phyloP scores from a whole-genome alignment of 106 monocot species.

The Allium cepa region DNA sequence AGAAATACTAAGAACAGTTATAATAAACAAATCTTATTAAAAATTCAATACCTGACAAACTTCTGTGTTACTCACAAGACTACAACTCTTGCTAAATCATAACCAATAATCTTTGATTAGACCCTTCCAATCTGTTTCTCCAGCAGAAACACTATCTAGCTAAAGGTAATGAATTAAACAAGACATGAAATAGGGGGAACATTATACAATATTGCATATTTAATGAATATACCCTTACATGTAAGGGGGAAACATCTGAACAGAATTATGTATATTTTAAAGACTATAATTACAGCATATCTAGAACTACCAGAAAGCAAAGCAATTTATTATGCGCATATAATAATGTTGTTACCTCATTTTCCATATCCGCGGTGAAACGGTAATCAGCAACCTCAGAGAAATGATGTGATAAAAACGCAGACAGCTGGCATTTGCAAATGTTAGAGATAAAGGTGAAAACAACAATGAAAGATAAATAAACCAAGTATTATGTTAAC shows the following conservation, averaged over 20 bases:
- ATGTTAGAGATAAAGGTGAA: slow-evolving; percentile 1
- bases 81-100: slow-evolving; percentile 71
- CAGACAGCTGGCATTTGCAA: slow-evolving; percentile 49
- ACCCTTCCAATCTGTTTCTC: slow-evolving; percentile 85
- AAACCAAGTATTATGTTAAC: no score
- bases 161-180: slow-evolving; percentile 19
- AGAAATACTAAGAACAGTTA: background rate
- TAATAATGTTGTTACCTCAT: slow-evolving; percentile 56
- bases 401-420: slow-evolving; percentile 80
- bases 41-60: slow-evolving; percentile 47
- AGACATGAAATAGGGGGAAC: background rate
- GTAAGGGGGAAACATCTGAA: no score
- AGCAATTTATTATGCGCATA: no score
- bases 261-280: no score
- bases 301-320: no score
- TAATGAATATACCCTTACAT: no score
- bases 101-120: slow-evolving; percentile 91
- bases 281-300: no score
- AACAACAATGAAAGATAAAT: background rate
- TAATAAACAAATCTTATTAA: background rate
- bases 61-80: slow-evolving; percentile 44
- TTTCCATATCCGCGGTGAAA: no score
- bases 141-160: slow-evolving; percentile 97
- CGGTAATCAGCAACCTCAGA: no score
- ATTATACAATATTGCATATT: background rate